Evolutionary conservation across 2,329 filamentous ascomycete species (phyloP), one percentile per base, ranked within the genome.

Genomic region (Fusarium robinianum): DNA sequence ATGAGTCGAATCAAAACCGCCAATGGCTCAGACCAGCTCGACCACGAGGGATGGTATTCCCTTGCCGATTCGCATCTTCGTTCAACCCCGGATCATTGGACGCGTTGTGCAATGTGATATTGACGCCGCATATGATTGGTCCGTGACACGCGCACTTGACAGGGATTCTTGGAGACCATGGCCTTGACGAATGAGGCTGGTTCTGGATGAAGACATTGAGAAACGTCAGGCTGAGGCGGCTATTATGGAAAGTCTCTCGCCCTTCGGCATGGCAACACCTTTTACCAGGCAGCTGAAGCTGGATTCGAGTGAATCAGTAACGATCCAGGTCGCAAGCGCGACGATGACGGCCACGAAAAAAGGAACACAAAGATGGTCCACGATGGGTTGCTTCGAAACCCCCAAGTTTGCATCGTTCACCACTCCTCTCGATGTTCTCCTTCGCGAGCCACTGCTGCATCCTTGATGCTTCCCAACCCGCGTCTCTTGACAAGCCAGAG

Each of bases 71-170:
- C 57, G 57, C 41, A 40, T 51, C 41, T 25, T 22, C 14, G n/a
- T n/a, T 11, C 27, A 25, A 23, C 23, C 19, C 43, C 40, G 30
- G 19, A 26, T 44, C 45, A 51, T 55, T 61, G 51, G 48, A 29
- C 43, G 25, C 30, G 26, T 33, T 41, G 27, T 22, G 41, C 53
- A 62, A 58, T 61, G 60, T 62, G 60, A 46, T 58, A 49, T 51
- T 51, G 37, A 32, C 38, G 30, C 14, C 41, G 45, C 49, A 32
- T 47, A 36, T 60, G 53, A 62, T 62, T 62, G 39, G 58, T 12
- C 40, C 21, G 27, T 33, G 31, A 33, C 19, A 34, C 41, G 35
- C 39, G 22, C 26, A 22, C 22, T 7, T 2, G 35, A 38, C 53
- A 53, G 36, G 51, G 55, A 44, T 51, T 40, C 12, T 34, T 17